Evolutionary conservation across 805 yeast genomes (phyloP).

Genomic region (Danielia reshetovae): DNA sequence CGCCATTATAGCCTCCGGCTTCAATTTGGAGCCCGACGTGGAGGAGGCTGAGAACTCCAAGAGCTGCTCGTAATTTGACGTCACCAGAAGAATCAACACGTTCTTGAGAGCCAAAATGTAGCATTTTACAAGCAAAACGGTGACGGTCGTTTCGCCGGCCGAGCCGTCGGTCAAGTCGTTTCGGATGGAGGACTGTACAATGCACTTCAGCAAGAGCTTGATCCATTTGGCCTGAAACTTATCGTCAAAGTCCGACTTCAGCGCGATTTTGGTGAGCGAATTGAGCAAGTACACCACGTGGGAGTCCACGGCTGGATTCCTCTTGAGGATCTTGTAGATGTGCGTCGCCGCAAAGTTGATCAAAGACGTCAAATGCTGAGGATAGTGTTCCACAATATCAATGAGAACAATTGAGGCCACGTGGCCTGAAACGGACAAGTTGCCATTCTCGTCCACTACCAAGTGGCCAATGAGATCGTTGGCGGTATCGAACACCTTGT

Average conservation of each 20-base stretch:
- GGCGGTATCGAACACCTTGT: conserved; percentile 35
- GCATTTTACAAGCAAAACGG: conserved; percentile 27
- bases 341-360: conserved; percentile 31
- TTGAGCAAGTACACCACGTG: conserved; percentile 29
- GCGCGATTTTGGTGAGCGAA: conserved; percentile 30
- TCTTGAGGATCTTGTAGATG: conserved; percentile 38
- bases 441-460: conserved; percentile 14
- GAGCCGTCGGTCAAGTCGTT: conserved; percentile 11
- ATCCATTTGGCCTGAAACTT: conserved; percentile 33
- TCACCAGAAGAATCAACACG: conserved; percentile 27
- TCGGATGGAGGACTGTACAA: conserved; percentile 16
- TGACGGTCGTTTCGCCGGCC: conserved; percentile 2
- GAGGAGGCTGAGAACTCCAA: conserved; percentile 34
- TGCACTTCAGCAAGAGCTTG: conserved; percentile 28
- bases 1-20: conserved; percentile 39
- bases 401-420: conserved; percentile 30
- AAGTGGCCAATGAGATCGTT: conserved; percentile 30
- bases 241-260: conserved; percentile 38
- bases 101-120: conserved; percentile 31
- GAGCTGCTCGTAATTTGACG: conserved; percentile 35
- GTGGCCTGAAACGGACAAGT: conserved; percentile 15
- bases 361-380: conserved; percentile 34
- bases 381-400: conserved; percentile 35
- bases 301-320: conserved; percentile 21
- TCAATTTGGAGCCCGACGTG: conserved; percentile 36